Evolutionary conservation across 257 asterid species (phyloP), one percentile per base, ranked within the genome.

Genomic region (Buddleja alternifolia): DNA sequence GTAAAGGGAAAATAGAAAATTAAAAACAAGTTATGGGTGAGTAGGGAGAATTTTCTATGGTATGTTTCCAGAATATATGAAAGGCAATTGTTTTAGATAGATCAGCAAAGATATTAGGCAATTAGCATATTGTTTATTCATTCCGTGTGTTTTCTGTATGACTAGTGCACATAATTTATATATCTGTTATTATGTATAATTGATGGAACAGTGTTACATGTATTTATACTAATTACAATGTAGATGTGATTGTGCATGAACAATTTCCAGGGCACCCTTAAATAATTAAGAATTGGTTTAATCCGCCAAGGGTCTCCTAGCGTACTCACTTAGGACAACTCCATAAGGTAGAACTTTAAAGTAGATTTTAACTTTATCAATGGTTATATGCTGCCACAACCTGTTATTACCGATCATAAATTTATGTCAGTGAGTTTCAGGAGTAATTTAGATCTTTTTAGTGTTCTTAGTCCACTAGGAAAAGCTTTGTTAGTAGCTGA

Each of bases 241-340:
- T 60, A 15, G 25, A 7, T 41, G 54, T 66, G 57, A 50, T 60
- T 39, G 9, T 66, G 68, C 69, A 50, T 15, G 63, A 45, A 65
- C 48, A 40, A 16, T 65, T 65, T 53, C 20, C 4, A 4, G 0
- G 40, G 34, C 42, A 6, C 63, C 24, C 37, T 47, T 45, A 19
- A 40, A n/a, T 20, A 40, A 45, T 67, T 25, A 44, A 10, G 14
- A 52, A 2, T 1, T 19, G 29, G 8, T 37, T 32, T 47, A 23
- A 8, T 48, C 57, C 17, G n/a, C n/a, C n/a, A n/a, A n/a, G n/a
- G n/a, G n/a, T n/a, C n/a, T n/a, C n/a, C n/a, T n/a, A n/a, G n/a
- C n/a, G n/a, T n/a, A n/a, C n/a, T n/a, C n/a, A n/a, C n/a, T 7
- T 45, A 14, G 19, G 6, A 0, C 4, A 24, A 21, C 56, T 44